These are phyloP conservation scores for Picochlorum sp. DNA, from an alignment of 139 green algal species.

Conservation along the genomic window DNA sequence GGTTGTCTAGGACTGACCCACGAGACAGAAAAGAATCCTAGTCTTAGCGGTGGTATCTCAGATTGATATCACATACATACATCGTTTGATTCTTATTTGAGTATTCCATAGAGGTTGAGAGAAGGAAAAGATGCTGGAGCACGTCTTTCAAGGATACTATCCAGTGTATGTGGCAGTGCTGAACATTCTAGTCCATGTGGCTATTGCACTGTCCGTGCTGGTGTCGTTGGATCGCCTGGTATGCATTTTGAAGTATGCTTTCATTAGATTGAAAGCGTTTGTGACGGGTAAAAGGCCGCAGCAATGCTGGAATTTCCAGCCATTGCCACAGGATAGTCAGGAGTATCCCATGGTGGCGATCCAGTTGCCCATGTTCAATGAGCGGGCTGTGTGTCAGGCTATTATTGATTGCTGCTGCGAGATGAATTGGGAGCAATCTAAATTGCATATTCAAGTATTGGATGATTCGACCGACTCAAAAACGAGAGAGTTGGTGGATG, in stretches of 20 bases:
- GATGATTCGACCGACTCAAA: conserved; percentile 73
- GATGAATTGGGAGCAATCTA: conserved; percentile 59
- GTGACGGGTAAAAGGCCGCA: conserved; percentile 36
- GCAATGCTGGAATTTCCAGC: conserved; percentile 22
- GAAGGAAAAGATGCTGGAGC: no score
- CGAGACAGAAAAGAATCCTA: no score
- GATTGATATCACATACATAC: no score
- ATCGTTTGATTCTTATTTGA: no score
- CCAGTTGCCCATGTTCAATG: conserved; percentile 95
- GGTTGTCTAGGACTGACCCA: no score
- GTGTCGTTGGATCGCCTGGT: conserved; percentile 38
- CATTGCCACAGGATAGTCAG: conserved; percentile 26
- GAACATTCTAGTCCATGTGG: conserved; percentile 19
- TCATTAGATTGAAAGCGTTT: conserved; percentile 4
- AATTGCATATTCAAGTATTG: conserved; percentile 69
- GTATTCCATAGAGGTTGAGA: no score
- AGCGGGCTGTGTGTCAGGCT: conserved; percentile 66
- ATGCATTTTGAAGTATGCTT: conserved; percentile 35
- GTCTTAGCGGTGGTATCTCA: no score
- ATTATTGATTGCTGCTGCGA: conserved; percentile 70
- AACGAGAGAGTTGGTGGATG: conserved; percentile 61
- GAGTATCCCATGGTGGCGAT: conserved; percentile 57
- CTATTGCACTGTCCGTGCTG: conserved; percentile 34
- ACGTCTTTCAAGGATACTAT: conserved; percentile 2
- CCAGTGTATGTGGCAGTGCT: conserved; percentile 41